Base-by-base conservation (phyloP, 1,284 basidiomycete species). In the Ustilago sp. region DNA sequence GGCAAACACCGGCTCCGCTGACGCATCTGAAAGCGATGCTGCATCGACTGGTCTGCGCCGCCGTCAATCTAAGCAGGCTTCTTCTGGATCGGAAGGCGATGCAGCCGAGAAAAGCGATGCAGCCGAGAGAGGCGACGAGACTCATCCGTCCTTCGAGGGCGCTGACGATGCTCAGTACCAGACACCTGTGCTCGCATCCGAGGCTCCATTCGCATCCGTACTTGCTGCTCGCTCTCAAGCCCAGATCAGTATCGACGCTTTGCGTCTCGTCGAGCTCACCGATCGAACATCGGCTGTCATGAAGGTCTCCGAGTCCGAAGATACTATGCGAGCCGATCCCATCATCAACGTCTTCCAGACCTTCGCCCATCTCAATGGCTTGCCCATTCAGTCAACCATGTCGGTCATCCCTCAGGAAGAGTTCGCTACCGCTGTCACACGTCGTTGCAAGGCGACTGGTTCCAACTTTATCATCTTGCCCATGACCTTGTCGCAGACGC, bases 281-380 rank as follows among this genome's bases (percentile, higher is more conserved):
- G 91, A 92, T 59, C 91, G 94, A 73, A 93, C 93, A 0, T 94
- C 93, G 9, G 93, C 93, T 0, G 91, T 96, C 35, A 90, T 96
- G 87, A 91, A 91, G 82, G 93, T 92, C 1, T 91, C 93, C 59
- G 91, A 91, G 38, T 90, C 89, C 0, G 91, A 93, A 62, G 88
- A 89, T 53, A 87, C 90, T 15, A 87, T 93, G 59, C 89, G 89
- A 55, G 90, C 90, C 66, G 95, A 98, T 84, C 90, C 94, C 11
- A 88, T 95, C 34, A 88, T 94, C 34, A 91, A 92, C 53, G 90
- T 96, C 47, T 93, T 93, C 88, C 90, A 90, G 59, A 92, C 92
- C 1, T 95, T 94, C 84, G 93, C 92, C 6, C 89, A 90, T 61
- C 88, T 95, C 28, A 91, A 92, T 80, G 89, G 90, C 12, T 87